Base-by-base conservation (phyloP, 1,284 basidiomycete species). In the Coriolopsis trogii region DNA sequence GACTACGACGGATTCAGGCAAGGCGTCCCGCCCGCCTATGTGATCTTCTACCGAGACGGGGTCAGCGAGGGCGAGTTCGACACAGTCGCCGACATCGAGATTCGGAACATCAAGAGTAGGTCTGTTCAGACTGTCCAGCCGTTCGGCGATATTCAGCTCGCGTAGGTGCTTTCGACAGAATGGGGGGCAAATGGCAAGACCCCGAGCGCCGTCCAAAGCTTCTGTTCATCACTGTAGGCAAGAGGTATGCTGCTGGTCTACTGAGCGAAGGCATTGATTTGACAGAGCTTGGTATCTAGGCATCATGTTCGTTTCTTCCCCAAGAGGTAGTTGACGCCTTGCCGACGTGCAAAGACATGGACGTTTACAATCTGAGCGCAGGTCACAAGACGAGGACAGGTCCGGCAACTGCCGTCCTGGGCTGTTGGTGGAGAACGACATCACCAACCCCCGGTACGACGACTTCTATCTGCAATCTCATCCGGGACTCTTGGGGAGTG, bases 391-490 rank as follows among this genome's bases (percentile, higher is more conserved):
- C 3, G 71, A 56, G 7, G 74, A 79, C 45, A 69, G 62, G 30
- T 73, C 67, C 13, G 77, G 76, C 0, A 84, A 84, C 57, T 75
- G 74, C 42, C 70, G 60, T 5, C 70, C 81, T 0, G 81, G 82
- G 0, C 69, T 78, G n/a, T 73, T 80, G 3, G 73, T 82, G 4
- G 77, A 81, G 52, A 56, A 63, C 9, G 64, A 70, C 1, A 70
- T 82, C 13, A 71, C 73, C 1, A 69, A 73, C 41, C 76, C 78
- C 0, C 61, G 63, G 2, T 70, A 73, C 10, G 62, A 64, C 3
- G 81, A 86, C 56, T 87, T 82, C 55, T 87, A 82, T 58, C 70
- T 85, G 0, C 80, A 81, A 54, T 77, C 74, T 12, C 84, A 87
- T 53, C 71, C 76, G 15, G 64, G 65, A 15, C 50, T 66, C 18